Conservation (phyloP, 2,329 filamentous ascomycete species). For the Calonectria henricotiae region DNA sequence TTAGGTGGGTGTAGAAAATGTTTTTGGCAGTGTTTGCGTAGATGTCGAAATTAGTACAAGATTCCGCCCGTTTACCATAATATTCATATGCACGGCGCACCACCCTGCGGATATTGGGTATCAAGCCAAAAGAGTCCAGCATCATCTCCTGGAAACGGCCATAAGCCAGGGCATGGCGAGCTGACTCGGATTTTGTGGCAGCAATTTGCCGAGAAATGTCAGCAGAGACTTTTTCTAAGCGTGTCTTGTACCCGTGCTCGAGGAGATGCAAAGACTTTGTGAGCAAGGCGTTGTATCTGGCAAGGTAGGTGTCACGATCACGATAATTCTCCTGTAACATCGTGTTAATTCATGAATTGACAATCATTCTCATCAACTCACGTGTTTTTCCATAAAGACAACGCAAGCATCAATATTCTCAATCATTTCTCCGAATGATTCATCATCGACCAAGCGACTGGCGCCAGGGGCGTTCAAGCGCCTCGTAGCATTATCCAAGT, state of each 20-base stretch:
- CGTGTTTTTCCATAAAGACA: slow-evolving; percentile 91
- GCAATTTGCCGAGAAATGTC: slow-evolving; percentile 72
- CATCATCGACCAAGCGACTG: slow-evolving; percentile 85
- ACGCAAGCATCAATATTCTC: slow-evolving; percentile 91
- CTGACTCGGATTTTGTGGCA: slow-evolving; percentile 72
- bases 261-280: slow-evolving; percentile 76
- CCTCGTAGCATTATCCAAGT: slow-evolving; percentile 91
- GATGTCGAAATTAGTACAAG: slow-evolving; percentile 65
- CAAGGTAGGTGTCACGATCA: slow-evolving; percentile 89
- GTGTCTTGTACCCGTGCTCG: slow-evolving; percentile 71
- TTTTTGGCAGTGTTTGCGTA: slow-evolving; percentile 71
- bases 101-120: slow-evolving; percentile 71
- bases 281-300: slow-evolving; percentile 88
- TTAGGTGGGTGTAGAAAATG: slow-evolving; percentile 70
- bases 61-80: slow-evolving; percentile 64
- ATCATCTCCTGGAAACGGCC: slow-evolving; percentile 74
- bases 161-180: slow-evolving; percentile 73
- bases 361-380: slow-evolving; percentile 60
- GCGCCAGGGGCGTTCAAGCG: slow-evolving; percentile 94
- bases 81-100: slow-evolving; percentile 69
- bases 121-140: slow-evolving; percentile 70
- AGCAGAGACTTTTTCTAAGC: slow-evolving; percentile 68
- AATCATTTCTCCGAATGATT: slow-evolving; percentile 91
- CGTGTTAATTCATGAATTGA: slow-evolving; percentile 16
- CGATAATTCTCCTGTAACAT: slow-evolving; percentile 80